phyloP scores from a whole-genome alignment of 345 rosid species.

The Camelina laxa region DNA sequence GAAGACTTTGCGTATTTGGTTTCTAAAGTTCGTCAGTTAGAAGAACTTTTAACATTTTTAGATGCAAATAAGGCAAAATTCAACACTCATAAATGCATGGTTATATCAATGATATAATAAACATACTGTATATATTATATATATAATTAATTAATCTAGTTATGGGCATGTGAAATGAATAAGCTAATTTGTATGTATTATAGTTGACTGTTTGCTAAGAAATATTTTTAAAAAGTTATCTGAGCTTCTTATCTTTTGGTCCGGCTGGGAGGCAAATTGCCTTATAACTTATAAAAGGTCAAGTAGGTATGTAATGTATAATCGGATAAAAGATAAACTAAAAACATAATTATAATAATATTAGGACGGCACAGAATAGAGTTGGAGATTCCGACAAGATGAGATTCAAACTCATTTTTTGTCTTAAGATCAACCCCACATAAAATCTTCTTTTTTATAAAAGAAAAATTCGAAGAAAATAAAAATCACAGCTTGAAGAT shows the following conservation, averaged over 20 bases:
- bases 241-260: slow-evolving; percentile 42
- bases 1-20: background rate
- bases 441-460: slow-evolving; percentile 27
- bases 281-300: slow-evolving; percentile 33
- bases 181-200: slow-evolving; percentile 39
- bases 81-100: slow-evolving; percentile 22
- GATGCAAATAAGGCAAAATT: background rate
- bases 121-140: background rate
- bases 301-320: slow-evolving; percentile 37
- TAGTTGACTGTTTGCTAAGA: slow-evolving; percentile 41
- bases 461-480: slow-evolving; percentile 8
- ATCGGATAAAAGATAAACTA: slow-evolving; percentile 20
- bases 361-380: slow-evolving; percentile 42
- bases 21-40: background rate
- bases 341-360: background rate
- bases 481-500: slow-evolving; percentile 45
- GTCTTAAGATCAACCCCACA: slow-evolving; percentile 45
- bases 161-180: slow-evolving; percentile 45
- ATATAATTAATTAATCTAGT: slow-evolving; percentile 5
- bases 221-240: background rate
- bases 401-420: slow-evolving; percentile 44
- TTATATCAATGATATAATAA: background rate
- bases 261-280: slow-evolving; percentile 39
- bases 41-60: slow-evolving; percentile 22
- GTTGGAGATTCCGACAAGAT: slow-evolving; percentile 51